Evolutionary conservation across 2,329 filamentous ascomycete species (phyloP).

Genomic region (Beauveria bassiana): DNA sequence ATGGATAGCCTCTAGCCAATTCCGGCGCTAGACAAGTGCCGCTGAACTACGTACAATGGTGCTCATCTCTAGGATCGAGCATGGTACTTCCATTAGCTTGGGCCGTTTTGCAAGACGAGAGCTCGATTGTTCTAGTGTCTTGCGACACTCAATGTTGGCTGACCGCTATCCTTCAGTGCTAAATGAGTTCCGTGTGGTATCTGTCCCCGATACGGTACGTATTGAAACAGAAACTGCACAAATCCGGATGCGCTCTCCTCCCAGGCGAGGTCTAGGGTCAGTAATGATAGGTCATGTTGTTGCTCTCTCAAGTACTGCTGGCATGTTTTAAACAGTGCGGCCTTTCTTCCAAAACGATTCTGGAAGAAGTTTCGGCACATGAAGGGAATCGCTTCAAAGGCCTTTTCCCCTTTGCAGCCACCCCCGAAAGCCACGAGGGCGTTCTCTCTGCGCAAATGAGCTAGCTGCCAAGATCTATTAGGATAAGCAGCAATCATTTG

Average conservation of each 20-base stretch:
- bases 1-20: not conserved
- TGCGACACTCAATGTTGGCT: not conserved
- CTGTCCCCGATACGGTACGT: not conserved
- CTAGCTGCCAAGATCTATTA: not conserved
- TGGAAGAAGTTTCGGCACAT: not conserved
- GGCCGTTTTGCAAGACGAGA: not conserved
- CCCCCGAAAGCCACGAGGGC: not conserved
- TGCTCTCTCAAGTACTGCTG: not conserved
- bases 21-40: not conserved
- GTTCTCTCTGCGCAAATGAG: not conserved
- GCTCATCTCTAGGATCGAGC: not conserved
- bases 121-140: not conserved
- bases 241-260: not conserved
- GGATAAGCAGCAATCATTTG: not conserved
- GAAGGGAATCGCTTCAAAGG: not conserved
- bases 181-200: not conserved
- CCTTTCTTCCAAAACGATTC: not conserved
- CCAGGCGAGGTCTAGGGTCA: not conserved
- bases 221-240: not conserved
- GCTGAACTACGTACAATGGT: not conserved
- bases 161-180: not conserved
- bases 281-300: not conserved
- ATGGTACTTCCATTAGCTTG: not conserved
- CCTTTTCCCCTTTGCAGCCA: not conserved
- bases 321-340: not conserved